Evolutionary conservation across 2,329 filamentous ascomycete species (phyloP).

Genomic region (Sporothrix phasma): DNA sequence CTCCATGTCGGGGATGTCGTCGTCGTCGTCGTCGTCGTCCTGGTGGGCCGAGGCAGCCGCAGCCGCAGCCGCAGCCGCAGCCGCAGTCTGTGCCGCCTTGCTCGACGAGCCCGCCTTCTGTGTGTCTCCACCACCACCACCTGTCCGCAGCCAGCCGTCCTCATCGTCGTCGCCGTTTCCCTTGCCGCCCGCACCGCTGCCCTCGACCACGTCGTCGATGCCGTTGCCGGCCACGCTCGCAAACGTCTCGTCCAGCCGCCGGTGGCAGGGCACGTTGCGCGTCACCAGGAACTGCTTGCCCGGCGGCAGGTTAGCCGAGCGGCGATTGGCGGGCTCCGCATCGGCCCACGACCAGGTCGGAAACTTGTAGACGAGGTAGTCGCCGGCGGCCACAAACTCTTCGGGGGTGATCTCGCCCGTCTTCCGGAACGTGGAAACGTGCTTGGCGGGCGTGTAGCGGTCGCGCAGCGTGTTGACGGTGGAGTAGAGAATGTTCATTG

Average conservation of each 20-base stretch:
- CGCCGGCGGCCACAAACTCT: conserved; percentile 89
- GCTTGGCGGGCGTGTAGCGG: conserved; percentile 76
- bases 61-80: too few species aligned
- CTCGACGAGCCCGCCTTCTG: not conserved
- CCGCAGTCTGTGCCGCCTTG: conserved; percentile 43
- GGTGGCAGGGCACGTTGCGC: conserved; percentile 85
- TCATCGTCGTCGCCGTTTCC: conserved; percentile 48
- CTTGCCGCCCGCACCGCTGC: conserved; percentile 55
- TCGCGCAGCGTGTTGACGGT: conserved; percentile 88
- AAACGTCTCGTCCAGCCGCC: conserved; percentile 86
- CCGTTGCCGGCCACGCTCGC: conserved; percentile 79
- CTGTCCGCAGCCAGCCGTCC: conserved; percentile 87
- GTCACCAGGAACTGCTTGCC: conserved; percentile 96
- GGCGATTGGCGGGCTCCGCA: conserved; percentile 69
- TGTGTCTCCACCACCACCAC: conserved; percentile 31
- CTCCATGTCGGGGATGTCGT: conserved; percentile 96
- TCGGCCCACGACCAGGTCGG: conserved; percentile 96
- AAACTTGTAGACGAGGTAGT: conserved; percentile 98
- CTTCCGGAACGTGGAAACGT: conserved; percentile 85
- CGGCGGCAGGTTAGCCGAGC: conserved; percentile 69
- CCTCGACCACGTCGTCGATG: conserved; percentile 63
- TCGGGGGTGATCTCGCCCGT: conserved; percentile 95
- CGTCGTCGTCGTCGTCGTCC: conserved; percentile 61
- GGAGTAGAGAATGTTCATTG: conserved; percentile 78
- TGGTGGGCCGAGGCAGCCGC: conserved; percentile 54